Evolutionary conservation across 805 yeast species (phyloP).

Genomic region (Cyberlindnera japonica): DNA sequence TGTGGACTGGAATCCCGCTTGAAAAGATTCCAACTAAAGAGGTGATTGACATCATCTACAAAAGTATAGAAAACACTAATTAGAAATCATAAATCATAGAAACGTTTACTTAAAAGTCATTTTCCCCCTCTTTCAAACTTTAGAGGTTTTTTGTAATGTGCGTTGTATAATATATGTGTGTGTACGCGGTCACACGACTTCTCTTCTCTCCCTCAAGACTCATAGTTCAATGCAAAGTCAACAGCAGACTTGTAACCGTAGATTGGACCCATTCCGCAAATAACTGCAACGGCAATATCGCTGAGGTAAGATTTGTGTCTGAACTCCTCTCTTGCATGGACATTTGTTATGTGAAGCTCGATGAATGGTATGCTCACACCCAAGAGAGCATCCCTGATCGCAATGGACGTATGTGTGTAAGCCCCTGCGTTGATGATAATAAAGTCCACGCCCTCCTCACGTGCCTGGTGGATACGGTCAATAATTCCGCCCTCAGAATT

Average conservation of each 20-base stretch:
- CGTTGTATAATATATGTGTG: too few species aligned
- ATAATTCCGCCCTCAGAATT: slow-evolving; percentile 46
- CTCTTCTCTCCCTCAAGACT: neutral
- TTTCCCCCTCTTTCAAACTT: too few species aligned
- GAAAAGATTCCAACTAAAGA: slow-evolving; percentile 20
- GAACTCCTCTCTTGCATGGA: slow-evolving; percentile 48
- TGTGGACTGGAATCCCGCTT: slow-evolving; percentile 25
- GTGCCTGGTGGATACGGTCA: slow-evolving; percentile 46
- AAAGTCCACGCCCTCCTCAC: slow-evolving; percentile 33
- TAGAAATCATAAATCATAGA: slow-evolving; percentile 5
- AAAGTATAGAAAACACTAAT: slow-evolving; percentile 7
- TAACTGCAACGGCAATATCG: slow-evolving; percentile 46
- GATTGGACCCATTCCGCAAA: slow-evolving; percentile 29
- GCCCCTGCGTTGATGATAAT: slow-evolving; percentile 51
- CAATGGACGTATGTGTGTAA: slow-evolving; percentile 49
- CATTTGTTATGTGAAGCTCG: slow-evolving; percentile 49
- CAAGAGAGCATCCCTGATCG: slow-evolving; percentile 45
- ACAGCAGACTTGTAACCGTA: slow-evolving; percentile 29
- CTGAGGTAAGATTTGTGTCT: slow-evolving; percentile 46
- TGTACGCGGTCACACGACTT: too few species aligned
- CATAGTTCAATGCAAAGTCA: slow-evolving; percentile 27
- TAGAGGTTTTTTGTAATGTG: too few species aligned
- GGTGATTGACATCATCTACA: slow-evolving; percentile 14
- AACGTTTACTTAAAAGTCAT: too few species aligned
- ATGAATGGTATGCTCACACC: slow-evolving; percentile 47